Base-by-base conservation (phyloP, 2,329 filamentous ascomycete genomes). In the Aspergillus carbonarius region DNA sequence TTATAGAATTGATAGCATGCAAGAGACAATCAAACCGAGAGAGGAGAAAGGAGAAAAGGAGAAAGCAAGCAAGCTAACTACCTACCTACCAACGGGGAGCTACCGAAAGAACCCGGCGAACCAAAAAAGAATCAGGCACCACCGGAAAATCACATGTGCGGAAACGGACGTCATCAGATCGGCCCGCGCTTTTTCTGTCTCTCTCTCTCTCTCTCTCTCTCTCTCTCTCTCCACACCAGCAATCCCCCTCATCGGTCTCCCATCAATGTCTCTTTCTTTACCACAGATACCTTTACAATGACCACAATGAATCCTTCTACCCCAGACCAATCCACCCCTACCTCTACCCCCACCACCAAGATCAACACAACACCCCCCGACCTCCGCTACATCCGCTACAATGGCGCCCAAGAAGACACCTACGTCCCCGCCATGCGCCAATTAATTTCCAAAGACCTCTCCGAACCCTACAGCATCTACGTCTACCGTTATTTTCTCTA, bases 401-500 rank as follows among this genome's bases (percentile, higher is more conserved):
- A 85, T 61, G 74, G 75, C 55, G 72, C 80, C 51, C 84, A 85
- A 64, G 87, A 89, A 70, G 81, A 83, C 54, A 77, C 80, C 57
- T 88, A 95, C 72, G 86, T 99, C 42, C 87, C 92, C 35, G 87
- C 92, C 42, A 97, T 99, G 76, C 88, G 93, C 56, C 88, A 93
- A 58, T 80, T 99, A 71, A 99, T 99, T 70, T 95, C 93, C 46
- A 96, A 93, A 70, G 95, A 98, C 73, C 83, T 99, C 51, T 98
- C 93, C 67, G 95, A 99, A 76, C 95, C 95, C 1, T 99, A 99
- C 76, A 98, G 93, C 78, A 98, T 99, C 73, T 99, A 99, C 79
- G 95, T 99, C 59, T 99, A 98, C 76, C 88, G 95, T 32, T 99
- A 99, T 75, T 99, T 99, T 70, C 81, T 99, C 17, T 96, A 96